Base-by-base conservation (phyloP, 352 stramenopile species). In the Globisporangium heterothallicum region DNA sequence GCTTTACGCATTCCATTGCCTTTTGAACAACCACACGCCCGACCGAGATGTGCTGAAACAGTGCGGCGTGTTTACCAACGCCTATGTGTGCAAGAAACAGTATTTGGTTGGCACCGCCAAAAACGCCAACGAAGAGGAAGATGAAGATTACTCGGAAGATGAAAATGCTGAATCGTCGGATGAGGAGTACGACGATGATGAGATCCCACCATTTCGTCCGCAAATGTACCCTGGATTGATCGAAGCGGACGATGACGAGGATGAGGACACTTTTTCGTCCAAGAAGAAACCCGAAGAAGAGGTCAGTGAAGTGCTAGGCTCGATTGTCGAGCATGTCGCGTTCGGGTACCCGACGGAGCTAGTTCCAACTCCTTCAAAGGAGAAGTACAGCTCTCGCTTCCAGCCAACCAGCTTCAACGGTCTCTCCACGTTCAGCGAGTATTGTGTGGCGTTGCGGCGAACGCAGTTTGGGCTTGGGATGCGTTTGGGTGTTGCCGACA, bases 1-100 rank as follows among this genome's bases (percentile, higher is more conserved):
- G 52, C 58, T 95, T 4, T 95, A 92, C 29, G 85, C 85, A 1
- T 94, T 95, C 44, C 83, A 93, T 63, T 93, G 81, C 49, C 61
- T 95, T 26, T 36, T 94, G 43, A 92, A 95, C 64, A 92, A 94
- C 57, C 83, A 95, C 44, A 82, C 79, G 4, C 85, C 85, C 1
- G 84, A 92, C 53, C 84, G 80, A 53, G 74, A 90, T 57, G 85
- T 94, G 25, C 56, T 95, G 12, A 94, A 94, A 53, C 84, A 94
- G 56, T 95, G 85, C 45, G 85, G 85, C 34, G 80, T 83, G 19
- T 85, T 73, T 47, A 86, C 85, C 4, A 88, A 88, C 44, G 84
- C 85, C 4, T 95, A 77, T 26, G 79, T 89, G 4, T 84, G 72
- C 56, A 81, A 76, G 34, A 88, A 82, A 22, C 77, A 94, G 47